Evolutionary conservation across 768 basidiomycete species (phyloP).

Genomic region (Chalciporus piperatus): DNA sequence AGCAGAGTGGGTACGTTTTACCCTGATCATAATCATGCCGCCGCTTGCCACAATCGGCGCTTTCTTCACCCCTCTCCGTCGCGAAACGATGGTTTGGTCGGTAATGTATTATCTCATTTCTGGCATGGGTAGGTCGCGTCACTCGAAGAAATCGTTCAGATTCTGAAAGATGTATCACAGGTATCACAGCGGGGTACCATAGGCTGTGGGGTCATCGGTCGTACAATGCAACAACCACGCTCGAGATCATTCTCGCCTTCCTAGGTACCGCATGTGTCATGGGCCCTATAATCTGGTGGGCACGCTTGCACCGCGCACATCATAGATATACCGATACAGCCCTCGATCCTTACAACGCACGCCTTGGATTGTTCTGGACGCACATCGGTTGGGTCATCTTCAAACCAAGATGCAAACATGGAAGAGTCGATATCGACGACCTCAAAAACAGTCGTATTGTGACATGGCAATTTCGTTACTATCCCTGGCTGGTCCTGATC

Average conservation of each 20-base stretch:
- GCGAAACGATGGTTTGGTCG: not conserved
- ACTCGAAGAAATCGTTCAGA: slow-evolving; percentile 17
- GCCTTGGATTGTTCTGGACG: slow-evolving; percentile 82
- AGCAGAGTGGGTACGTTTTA: slow-evolving; percentile 67
- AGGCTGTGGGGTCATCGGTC: slow-evolving; percentile 95
- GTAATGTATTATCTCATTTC: not conserved
- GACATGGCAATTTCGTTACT: slow-evolving; percentile 85
- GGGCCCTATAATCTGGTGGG: slow-evolving; percentile 99
- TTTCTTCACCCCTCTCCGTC: slow-evolving; percentile 18
- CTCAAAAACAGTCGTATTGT: slow-evolving; percentile 76
- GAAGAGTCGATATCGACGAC: slow-evolving; percentile 87
- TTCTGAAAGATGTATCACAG: slow-evolving; percentile 37
- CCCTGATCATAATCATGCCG: slow-evolving; percentile 68
- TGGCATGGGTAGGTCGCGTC: not conserved
- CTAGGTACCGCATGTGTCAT: slow-evolving; percentile 91
- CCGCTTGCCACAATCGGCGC: slow-evolving; percentile 66
- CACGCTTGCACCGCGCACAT: slow-evolving; percentile 94
- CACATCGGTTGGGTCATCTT: slow-evolving; percentile 93
- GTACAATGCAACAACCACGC: slow-evolving; percentile 84
- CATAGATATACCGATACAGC: slow-evolving; percentile 97
- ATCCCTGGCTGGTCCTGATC: slow-evolving; percentile 62
- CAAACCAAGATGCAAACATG: slow-evolving; percentile 86
- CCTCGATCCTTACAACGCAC: slow-evolving; percentile 93
- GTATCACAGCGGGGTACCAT: slow-evolving; percentile 94
- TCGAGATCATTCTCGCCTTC: slow-evolving; percentile 82